Evolutionary conservation across 108 stramenopile species (phyloP).

Genomic region (Craspedostauros australis): DNA sequence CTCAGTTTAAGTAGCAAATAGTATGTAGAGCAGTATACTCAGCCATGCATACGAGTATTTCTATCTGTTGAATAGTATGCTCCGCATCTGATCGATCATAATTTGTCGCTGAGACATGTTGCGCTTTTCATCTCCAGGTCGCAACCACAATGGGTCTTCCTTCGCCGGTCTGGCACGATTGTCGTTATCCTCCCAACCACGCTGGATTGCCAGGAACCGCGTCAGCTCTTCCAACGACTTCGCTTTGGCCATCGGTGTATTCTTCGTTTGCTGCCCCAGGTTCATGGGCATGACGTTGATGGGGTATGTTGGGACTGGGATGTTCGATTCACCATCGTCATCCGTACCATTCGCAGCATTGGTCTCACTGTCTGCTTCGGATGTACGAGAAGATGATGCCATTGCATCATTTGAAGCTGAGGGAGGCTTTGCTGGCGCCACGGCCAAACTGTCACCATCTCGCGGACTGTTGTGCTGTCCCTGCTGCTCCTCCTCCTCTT

Average conservation of each 20-base stretch:
- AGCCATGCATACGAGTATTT: too few species aligned
- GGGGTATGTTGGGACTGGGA: conserved; percentile 24
- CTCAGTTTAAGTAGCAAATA: too few species aligned
- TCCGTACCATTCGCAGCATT: neutral
- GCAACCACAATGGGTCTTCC: conserved; percentile 77
- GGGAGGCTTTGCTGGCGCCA: too few species aligned
- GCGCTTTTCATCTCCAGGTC: conserved; percentile 51
- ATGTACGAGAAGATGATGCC: too few species aligned
- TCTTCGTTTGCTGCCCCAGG: too few species aligned
- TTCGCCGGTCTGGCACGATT: conserved; percentile 63
- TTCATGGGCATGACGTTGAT: conserved; percentile 23
- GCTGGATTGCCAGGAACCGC: conserved; percentile 20
- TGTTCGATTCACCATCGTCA: conserved; percentile 9
- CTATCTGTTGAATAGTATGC: too few species aligned
- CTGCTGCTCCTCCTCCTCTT: neutral
- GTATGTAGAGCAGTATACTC: too few species aligned
- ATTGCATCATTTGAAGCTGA: too few species aligned
- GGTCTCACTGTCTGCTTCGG: too few species aligned
- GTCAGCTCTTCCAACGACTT: conserved; percentile 22
- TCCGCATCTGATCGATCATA: conserved; percentile 24
- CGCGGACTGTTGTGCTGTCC: neutral
- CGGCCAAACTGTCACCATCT: neutral
- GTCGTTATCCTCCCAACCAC: conserved; percentile 51
- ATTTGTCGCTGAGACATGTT: conserved; percentile 22
- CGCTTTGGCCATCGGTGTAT: conserved; percentile 11